These are phyloP conservation scores for Trichophyton benhamiae DNA, from an alignment of 2,329 filamentous ascomycete genomes.

Conservation along the genomic window DNA sequence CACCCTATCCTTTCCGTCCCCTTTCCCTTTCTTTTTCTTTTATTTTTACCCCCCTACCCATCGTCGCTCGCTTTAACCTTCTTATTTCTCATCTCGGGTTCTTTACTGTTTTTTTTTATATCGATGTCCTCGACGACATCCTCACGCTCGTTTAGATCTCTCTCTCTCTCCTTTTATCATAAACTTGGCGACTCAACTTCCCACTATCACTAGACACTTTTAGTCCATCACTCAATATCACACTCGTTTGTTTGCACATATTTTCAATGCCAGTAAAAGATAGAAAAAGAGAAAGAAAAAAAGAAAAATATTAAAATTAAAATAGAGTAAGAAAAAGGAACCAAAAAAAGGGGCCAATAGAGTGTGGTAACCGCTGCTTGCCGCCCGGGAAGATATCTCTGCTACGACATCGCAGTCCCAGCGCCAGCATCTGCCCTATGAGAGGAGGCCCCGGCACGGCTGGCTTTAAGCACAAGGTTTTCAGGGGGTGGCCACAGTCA, in stretches of 20 bases:
- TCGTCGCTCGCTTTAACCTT: background rate
- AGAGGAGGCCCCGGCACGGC: background rate
- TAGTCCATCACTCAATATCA: background rate
- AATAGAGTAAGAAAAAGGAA: too few relatives aligned
- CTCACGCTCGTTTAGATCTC: background rate
- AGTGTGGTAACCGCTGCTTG: background rate
- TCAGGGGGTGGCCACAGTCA: background rate
- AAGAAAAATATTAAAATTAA: too few relatives aligned
- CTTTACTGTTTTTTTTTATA: background rate
- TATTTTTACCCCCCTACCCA: background rate
- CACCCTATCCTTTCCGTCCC: background rate
- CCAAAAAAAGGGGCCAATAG: background rate
- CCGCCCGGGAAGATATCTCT: background rate
- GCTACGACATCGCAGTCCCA: background rate
- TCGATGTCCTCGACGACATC: background rate
- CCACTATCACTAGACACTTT: background rate
- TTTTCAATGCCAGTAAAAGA: too few relatives aligned
- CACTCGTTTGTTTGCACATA: background rate
- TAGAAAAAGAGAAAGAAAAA: too few relatives aligned
- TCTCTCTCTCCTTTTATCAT: background rate
- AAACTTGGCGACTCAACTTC: background rate
- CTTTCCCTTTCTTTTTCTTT: background rate
- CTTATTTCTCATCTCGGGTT: background rate
- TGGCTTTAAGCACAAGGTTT: background rate
- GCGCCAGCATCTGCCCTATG: background rate